These are phyloP conservation scores for Dendryphion nanum DNA, from an alignment of 2,329 filamentous ascomycete species.

Conservation along the genomic window DNA sequence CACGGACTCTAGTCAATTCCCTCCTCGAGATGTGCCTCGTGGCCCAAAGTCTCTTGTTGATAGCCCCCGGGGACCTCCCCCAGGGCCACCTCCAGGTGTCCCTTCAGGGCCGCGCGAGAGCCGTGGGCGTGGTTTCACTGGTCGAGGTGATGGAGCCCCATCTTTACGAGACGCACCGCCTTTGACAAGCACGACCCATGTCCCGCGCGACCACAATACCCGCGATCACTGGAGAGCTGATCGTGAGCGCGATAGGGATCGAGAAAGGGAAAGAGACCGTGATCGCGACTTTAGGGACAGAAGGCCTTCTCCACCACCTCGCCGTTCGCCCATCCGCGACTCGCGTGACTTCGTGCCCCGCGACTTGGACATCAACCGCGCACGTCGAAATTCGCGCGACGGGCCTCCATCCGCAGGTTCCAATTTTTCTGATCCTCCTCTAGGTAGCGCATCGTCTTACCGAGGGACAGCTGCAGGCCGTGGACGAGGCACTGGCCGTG, in stretches of 20 bases:
- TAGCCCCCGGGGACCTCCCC: constrained; percentile 44
- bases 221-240: constrained; percentile 59
- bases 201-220: constrained; percentile 61
- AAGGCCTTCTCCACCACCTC: constrained; percentile 60
- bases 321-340: constrained; percentile 62
- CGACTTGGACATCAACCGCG: constrained; percentile 65
- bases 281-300: constrained; percentile 57
- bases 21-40: constrained; percentile 65
- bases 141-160: constrained; percentile 60
- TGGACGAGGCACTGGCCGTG: constrained; percentile 48
- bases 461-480: constrained; percentile 53
- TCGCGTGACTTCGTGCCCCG: constrained; percentile 61
- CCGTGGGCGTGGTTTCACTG: constrained; percentile 61
- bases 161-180: constrained; percentile 57
- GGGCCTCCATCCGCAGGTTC: constrained; percentile 71
- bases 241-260: constrained; percentile 45
- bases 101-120: constrained; percentile 51
- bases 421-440: constrained; percentile 65
- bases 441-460: constrained; percentile 53
- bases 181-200: constrained; percentile 37
- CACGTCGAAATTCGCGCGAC: constrained; percentile 68
- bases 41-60: constrained; percentile 79
- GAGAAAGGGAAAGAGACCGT: constrained; percentile 55
- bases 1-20: constrained; percentile 26
- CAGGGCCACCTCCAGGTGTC: constrained; percentile 26